phyloP scores from a whole-genome alignment of 106 monocot species.

The Agapanthus africanus region DNA sequence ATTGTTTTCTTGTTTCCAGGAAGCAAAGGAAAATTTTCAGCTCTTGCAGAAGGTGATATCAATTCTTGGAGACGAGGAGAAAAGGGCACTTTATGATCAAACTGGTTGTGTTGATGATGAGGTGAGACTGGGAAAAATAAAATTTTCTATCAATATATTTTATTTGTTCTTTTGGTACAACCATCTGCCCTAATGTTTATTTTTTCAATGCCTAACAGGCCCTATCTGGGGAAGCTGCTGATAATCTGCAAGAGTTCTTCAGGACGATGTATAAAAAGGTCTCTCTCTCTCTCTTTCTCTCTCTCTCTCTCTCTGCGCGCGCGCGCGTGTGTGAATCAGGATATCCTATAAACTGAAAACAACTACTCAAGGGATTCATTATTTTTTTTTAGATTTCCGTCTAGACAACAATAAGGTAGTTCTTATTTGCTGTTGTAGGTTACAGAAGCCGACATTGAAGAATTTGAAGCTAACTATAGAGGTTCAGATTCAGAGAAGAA shows the following conservation, averaged over 20 bases:
- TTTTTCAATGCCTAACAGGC: background rate
- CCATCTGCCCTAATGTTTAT: too few species aligned
- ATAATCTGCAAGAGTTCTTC: slow-evolving; percentile 81
- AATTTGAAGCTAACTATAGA: slow-evolving; percentile 91
- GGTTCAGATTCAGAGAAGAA: slow-evolving; percentile 89
- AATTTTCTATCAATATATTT: too few species aligned
- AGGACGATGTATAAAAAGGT: slow-evolving; percentile 78
- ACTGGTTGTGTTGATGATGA: slow-evolving; percentile 84
- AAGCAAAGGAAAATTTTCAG: slow-evolving; percentile 97
- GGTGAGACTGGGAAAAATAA: slow-evolving; percentile 25
- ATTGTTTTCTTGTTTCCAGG: slow-evolving; percentile 30
- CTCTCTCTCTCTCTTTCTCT: background rate
- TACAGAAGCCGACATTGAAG: slow-evolving; percentile 93
- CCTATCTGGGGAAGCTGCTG: slow-evolving; percentile 44
- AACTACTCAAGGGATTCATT: too few species aligned
- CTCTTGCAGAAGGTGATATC: slow-evolving; percentile 92
- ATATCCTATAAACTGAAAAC: too few species aligned
- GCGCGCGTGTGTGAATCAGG: too few species aligned
- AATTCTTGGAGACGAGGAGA: slow-evolving; percentile 93
- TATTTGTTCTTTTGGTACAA: too few species aligned
- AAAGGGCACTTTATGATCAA: slow-evolving; percentile 84
- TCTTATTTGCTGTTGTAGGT: slow-evolving; percentile 33
- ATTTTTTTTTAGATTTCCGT: background rate
- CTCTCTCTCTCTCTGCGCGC: too few species aligned
- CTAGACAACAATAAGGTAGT: background rate